A percentile compares a stretch with the other conserved stretches of the same genome.
These are phyloP conservation scores for Cladosporium sp. DNA, from an alignment of 2,329 filamentous ascomycete species.

Conservation along the genomic window DNA sequence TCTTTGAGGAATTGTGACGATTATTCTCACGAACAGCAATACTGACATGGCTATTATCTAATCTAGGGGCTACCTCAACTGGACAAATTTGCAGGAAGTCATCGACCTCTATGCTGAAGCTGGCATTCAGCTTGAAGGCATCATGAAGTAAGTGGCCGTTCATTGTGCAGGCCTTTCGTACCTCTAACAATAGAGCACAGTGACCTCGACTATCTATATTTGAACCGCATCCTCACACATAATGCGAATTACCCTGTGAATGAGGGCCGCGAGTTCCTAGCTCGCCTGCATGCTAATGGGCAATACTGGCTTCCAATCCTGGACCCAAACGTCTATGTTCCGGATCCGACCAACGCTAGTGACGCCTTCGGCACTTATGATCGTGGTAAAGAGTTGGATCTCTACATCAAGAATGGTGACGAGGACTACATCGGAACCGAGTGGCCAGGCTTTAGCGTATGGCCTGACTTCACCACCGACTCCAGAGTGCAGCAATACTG, in stretches of 20 bases:
- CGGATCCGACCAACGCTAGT: conserved; percentile 60
- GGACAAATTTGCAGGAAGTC: conserved; percentile 58
- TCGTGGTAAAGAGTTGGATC: conserved; percentile 46
- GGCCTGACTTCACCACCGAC: conserved; percentile 11
- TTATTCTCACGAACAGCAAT: too few relatives aligned
- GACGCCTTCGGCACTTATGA: conserved; percentile 54
- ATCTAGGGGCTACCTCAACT: conserved; percentile 31
- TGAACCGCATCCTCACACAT: conserved; percentile 54
- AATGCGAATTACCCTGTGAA: conserved; percentile 56
- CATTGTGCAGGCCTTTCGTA: not conserved
- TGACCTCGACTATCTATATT: conserved; percentile 50
- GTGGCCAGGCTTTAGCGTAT: conserved; percentile 17
- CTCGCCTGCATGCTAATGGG: conserved; percentile 47
- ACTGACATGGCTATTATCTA: not conserved
- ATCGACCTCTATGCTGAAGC: conserved; percentile 48
- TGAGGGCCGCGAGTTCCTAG: conserved; percentile 48
- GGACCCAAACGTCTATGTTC: conserved; percentile 63
- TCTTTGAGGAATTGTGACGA: too few relatives aligned
- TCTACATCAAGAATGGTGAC: conserved; percentile 52
- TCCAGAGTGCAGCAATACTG: conserved; percentile 24
- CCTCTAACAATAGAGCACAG: conserved; percentile 14
- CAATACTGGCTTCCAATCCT: conserved; percentile 57
- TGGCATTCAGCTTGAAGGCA: conserved; percentile 40
- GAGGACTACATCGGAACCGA: conserved; percentile 39
- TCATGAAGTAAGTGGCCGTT: conserved; percentile 26